Evolutionary conservation across 192 early-diverging fungal species (phyloP), one percentile per base, ranked within the genome.

Genomic region (Backusella mclennaniae): DNA sequence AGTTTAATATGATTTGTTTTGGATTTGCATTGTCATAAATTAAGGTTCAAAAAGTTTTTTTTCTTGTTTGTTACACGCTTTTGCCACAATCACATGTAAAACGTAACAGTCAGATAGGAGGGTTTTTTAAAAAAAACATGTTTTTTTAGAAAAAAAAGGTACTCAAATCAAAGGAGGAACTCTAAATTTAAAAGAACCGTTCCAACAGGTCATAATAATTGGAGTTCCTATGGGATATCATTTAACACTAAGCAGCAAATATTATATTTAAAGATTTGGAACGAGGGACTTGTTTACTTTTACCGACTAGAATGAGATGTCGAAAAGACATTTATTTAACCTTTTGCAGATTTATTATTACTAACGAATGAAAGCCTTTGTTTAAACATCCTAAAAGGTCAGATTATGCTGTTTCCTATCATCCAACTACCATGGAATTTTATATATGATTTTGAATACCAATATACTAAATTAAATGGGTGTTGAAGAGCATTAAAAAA

Each of bases 1-100:
- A 9, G 23, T 29, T 63, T 63, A 63, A 63, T 39, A 39, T 63
- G 23, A 63, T 29, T 29, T 29, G 53, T 56, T 29, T 63, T 56
- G 53, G n/a, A 56, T 21, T 56, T 63, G 23, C 56, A 63, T 29
- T 63, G 56, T 63, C 56, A 63, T 63, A 63, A 39, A 26, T 21
- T 63, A 63, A 63, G 56, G 26, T 63, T 63, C 56, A 56, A 56
- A 56, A 56, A 3, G 38, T 1, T 39, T 39, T 39, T 38, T 38
- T 38, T 39, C 4, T 52, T 52, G 49, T n/a, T 53, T 29, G 56
- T 63, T 11, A 63, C 56, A 63, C 56, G 11, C 11, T 26, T 29
- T 63, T 63, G 56, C 23, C 56, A 63, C 56, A 26, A 63, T 63
- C 56, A 63, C 56, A 63, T 63, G 56, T 21, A 56, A 56, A 21